Evolutionary conservation across 1,139 yeast genomes (phyloP).

Genomic region (Diutina ranongensis): DNA sequence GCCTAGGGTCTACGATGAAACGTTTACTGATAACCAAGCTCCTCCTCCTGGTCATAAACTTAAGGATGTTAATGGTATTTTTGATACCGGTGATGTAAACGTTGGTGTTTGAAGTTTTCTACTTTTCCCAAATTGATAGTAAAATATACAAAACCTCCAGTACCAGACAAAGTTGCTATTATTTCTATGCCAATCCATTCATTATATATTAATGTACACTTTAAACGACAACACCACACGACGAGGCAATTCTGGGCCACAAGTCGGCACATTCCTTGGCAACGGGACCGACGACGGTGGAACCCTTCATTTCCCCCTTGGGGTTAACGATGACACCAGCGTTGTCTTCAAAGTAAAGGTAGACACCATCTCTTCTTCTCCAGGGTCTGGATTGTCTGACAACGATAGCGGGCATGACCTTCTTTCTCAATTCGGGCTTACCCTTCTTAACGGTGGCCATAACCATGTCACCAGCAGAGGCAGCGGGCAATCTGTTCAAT

Average conservation of each 20-base stretch:
- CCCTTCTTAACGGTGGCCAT: slow-evolving; percentile 99
- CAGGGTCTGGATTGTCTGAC: slow-evolving; percentile 99
- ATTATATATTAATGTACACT: slow-evolving; percentile 4
- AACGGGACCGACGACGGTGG: slow-evolving; percentile 99
- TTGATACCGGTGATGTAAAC: not conserved
- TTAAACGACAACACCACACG: slow-evolving; percentile 99
- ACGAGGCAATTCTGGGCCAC: slow-evolving; percentile 99
- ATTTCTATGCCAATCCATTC: not conserved
- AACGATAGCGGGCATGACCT: slow-evolving; percentile 99
- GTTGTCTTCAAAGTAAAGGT: slow-evolving; percentile 99
- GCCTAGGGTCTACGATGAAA: not conserved
- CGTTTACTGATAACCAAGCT: not conserved
- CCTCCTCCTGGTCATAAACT: not conserved
- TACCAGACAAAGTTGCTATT: not conserved
- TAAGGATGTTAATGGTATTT: not conserved
- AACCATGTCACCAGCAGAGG: slow-evolving; percentile 99
- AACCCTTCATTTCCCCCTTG: slow-evolving; percentile 99
- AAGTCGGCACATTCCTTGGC: slow-evolving; percentile 99
- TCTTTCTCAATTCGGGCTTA: slow-evolving; percentile 99
- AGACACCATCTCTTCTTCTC: slow-evolving; percentile 99
- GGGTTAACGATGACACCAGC: slow-evolving; percentile 99
- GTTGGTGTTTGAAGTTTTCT: too few relatives aligned
- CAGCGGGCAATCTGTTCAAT: slow-evolving; percentile 99
- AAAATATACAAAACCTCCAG: too few relatives aligned
- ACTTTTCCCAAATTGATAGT: too few relatives aligned